Percentiles rank a stretch among this genome's conserved stretches.
Evolutionary conservation across 1,284 basidiomycete genomes (phyloP).

Genomic region (Ceratobasidium sp.): DNA sequence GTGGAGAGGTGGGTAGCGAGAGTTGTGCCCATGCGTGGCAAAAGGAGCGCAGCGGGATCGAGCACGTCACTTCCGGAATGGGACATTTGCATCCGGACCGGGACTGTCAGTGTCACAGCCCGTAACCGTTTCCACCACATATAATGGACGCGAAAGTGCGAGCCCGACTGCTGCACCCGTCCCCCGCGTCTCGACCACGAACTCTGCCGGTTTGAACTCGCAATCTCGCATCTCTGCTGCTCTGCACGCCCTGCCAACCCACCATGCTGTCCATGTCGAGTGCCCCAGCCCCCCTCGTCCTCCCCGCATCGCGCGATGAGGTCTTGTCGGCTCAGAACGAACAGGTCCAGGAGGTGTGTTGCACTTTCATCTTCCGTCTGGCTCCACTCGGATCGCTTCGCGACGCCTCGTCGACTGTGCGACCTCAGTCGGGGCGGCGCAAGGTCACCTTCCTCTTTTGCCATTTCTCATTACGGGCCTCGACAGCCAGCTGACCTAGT

Average conservation of each 20-base stretch:
- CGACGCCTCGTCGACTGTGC: neutral
- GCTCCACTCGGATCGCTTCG: neutral
- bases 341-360: constrained; percentile 34
- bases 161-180: too few relatives aligned
- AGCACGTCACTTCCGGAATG: neutral
- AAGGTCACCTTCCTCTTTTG: neutral
- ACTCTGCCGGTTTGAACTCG: constrained; percentile 22
- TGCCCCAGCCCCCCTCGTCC: constrained; percentile 20
- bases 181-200: too few relatives aligned
- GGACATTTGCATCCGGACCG: constrained; percentile 18
- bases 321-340: constrained; percentile 12
- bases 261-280: constrained; percentile 33
- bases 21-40: constrained; percentile 1
- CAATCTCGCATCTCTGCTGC: neutral
- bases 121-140: constrained; percentile 19
- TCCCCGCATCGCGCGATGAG: constrained; percentile 32
- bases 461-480: neutral
- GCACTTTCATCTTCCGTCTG: neutral
- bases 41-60: constrained; percentile 7
- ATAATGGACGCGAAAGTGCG: constrained; percentile 12
- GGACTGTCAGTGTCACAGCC: constrained; percentile 7
- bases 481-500: constrained; percentile 9
- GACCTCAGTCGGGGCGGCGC: constrained; percentile 11
- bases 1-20: neutral
- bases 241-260: neutral